Percentiles rank a stretch among this genome's conserved stretches.
Evolutionary conservation across 768 basidiomycete genomes (phyloP).

Genomic region (Suillus lakei): DNA sequence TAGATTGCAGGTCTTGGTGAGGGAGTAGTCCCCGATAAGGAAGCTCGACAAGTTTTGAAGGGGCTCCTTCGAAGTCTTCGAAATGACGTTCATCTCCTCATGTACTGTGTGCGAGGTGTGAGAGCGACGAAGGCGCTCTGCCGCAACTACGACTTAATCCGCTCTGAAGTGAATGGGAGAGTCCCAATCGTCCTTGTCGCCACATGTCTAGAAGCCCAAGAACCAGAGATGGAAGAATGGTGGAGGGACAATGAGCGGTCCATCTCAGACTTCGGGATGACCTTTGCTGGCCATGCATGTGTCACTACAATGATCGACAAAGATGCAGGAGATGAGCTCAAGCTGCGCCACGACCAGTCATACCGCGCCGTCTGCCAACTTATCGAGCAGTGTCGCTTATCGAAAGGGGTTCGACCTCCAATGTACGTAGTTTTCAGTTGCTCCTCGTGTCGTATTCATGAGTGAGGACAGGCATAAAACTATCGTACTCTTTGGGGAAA

Average conservation of each 20-base stretch:
- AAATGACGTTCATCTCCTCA: constrained; percentile 35
- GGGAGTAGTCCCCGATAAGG: constrained; percentile 28
- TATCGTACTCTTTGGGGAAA: constrained; percentile 37
- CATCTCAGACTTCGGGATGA: constrained; percentile 39
- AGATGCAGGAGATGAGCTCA: background rate
- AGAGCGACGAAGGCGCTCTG: constrained; percentile 28
- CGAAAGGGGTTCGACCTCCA: background rate
- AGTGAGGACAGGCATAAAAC: constrained; percentile 18
- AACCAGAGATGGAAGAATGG: constrained; percentile 42
- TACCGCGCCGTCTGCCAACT: constrained; percentile 7
- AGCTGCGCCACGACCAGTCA: constrained; percentile 11
- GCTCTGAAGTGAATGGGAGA: constrained; percentile 29
- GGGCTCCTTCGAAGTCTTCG: constrained; percentile 37
- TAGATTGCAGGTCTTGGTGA: constrained; percentile 32
- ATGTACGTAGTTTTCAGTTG: background rate
- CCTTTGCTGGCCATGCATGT: constrained; percentile 45
- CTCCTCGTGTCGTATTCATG: background rate
- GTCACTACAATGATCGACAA: constrained; percentile 22
- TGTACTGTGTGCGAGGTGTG: constrained; percentile 39
- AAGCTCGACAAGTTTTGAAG: constrained; percentile 31
- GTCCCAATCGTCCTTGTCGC: constrained; percentile 37
- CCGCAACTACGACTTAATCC: constrained; percentile 37
- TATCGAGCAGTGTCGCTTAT: constrained; percentile 1
- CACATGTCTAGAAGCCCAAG: constrained; percentile 39
- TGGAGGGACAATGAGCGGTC: constrained; percentile 40